Evolutionary conservation across 2,329 filamentous ascomycete species (phyloP).

Genomic region (Cladosporium sp.): DNA sequence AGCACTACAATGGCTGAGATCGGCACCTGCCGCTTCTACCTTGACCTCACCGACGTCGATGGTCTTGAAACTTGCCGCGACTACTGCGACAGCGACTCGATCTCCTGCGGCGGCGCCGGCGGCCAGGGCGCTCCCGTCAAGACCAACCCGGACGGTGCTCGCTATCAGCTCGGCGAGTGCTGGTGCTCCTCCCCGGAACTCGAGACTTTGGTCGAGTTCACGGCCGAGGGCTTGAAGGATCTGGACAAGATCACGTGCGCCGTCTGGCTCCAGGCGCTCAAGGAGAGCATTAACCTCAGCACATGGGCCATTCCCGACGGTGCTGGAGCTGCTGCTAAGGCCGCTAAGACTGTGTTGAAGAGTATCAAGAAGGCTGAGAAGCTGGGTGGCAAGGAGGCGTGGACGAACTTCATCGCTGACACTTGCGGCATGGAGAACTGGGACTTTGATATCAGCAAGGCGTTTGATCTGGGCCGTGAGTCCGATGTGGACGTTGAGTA

Average conservation of each 20-base stretch:
- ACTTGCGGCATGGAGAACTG: conserved; percentile 1
- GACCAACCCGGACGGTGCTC: conserved; percentile 6
- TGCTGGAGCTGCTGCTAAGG: conserved; percentile 1
- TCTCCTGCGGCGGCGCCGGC: background rate
- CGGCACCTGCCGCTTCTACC: conserved; percentile 7
- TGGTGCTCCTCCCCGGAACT: background rate
- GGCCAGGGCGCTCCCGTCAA: background rate
- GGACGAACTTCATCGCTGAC: conserved; percentile 1
- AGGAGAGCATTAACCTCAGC: background rate
- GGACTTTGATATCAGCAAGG: conserved; percentile 7
- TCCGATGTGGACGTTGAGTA: too few relatives aligned
- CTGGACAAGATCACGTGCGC: background rate
- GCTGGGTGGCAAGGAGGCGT: conserved; percentile 5
- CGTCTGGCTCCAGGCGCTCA: conserved; percentile 5
- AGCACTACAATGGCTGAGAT: background rate
- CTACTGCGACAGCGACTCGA: background rate
- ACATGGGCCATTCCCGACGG: background rate
- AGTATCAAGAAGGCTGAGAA: background rate
- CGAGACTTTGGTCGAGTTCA: background rate
- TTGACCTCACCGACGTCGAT: conserved; percentile 2
- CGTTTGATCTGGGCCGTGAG: conserved; percentile 5
- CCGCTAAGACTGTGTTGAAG: conserved; percentile 1
- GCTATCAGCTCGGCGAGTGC: conserved; percentile 2
- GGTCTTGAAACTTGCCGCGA: background rate
- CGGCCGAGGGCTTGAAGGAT: background rate